A percentile compares a stretch with the other conserved stretches of the same genome.
These are phyloP conservation scores for Rosa multiflora DNA, from an alignment of 306 rosid genomes.

Conservation along the genomic window DNA sequence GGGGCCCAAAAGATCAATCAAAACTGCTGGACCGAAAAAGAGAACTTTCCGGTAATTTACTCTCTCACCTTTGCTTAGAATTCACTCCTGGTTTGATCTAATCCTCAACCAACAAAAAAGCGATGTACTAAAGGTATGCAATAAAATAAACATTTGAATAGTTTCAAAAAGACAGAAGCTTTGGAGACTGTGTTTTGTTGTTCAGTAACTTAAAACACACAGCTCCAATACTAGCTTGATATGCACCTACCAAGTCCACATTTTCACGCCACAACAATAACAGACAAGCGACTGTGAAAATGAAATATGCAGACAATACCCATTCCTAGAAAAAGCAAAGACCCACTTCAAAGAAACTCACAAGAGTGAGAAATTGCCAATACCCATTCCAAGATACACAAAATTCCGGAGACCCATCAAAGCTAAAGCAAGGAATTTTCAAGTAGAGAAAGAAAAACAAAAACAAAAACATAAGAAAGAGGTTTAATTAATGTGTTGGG, in stretches of 20 bases:
- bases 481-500: background rate
- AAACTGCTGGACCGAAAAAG: slow-evolving; percentile 21
- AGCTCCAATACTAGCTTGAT: slow-evolving; percentile 42
- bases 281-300: background rate
- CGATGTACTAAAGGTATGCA: slow-evolving; percentile 24
- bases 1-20: slow-evolving; percentile 2
- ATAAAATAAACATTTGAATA: slow-evolving; percentile 8
- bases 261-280: slow-evolving; percentile 45
- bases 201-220: slow-evolving; percentile 38
- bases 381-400: slow-evolving; percentile 18
- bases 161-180: slow-evolving; percentile 1
- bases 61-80: slow-evolving; percentile 54
- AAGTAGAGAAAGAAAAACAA: background rate
- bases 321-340: slow-evolving; percentile 6
- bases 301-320: slow-evolving; percentile 18
- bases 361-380: background rate
- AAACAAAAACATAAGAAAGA: background rate
- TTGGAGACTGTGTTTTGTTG: slow-evolving; percentile 10
- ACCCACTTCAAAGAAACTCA: slow-evolving; percentile 29
- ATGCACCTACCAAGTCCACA: slow-evolving; percentile 39
- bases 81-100: slow-evolving; percentile 50
- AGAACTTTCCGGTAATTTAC: slow-evolving; percentile 31
- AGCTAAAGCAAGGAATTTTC: background rate
- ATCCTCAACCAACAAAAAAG: slow-evolving; percentile 33
- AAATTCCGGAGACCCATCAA: slow-evolving; percentile 12